These are phyloP conservation scores for Verticillium nubilum DNA, from an alignment of 2,329 filamentous ascomycete species.

Conservation along the genomic window DNA sequence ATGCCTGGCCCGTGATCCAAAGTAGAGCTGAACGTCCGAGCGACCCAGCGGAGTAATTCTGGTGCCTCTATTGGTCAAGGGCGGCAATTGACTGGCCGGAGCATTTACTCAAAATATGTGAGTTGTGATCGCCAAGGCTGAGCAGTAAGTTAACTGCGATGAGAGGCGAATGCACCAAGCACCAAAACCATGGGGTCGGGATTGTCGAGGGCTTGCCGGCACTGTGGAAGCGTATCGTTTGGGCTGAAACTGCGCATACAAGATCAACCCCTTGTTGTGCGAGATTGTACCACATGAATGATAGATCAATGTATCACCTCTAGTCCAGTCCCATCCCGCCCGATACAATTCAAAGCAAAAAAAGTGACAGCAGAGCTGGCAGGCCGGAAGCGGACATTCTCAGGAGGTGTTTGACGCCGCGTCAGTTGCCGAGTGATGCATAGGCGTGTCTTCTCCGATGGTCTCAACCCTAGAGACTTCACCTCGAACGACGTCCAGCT, in stretches of 20 bases:
- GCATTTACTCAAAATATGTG: not conserved
- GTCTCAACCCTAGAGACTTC: not conserved
- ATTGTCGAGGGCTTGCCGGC: not conserved
- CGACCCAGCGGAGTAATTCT: not conserved
- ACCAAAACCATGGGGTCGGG: not conserved
- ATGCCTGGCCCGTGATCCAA: not conserved
- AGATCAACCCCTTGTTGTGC: not conserved
- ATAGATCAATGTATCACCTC: not conserved
- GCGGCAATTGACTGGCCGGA: not conserved
- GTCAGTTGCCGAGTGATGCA: not conserved
- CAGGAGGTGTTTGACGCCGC: not conserved
- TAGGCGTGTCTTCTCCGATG: not conserved
- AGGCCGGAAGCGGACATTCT: not conserved
- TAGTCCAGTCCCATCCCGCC: not conserved
- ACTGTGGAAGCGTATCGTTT: not conserved
- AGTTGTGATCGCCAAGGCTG: not conserved
- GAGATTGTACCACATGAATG: not conserved
- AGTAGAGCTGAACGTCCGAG: not conserved
- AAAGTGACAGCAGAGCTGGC: not conserved
- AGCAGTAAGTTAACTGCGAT: not conserved
- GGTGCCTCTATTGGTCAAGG: not conserved
- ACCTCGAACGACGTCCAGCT: not conserved
- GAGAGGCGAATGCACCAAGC: not conserved
- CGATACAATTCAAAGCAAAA: not conserved
- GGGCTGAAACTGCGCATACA: not conserved